A percentile compares a stretch with the other conserved stretches of the same genome.
phyloP scores from a whole-genome alignment of 257 asterid species.

The Gentiana dahurica region DNA sequence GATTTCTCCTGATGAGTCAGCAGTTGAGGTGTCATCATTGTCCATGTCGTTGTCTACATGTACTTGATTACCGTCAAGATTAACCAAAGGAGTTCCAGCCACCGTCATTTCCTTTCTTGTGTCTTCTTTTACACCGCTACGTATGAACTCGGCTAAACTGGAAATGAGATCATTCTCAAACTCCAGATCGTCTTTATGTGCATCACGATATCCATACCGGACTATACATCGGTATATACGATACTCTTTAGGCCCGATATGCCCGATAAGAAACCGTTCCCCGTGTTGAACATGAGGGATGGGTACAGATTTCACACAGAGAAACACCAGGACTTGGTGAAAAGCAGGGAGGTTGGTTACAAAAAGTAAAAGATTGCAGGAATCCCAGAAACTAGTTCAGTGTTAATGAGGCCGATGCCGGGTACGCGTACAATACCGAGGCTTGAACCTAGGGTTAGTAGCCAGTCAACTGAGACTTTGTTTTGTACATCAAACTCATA shows the following conservation, averaged over 20 bases:
- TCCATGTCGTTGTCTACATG: conserved; percentile 19
- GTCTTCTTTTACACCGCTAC: conserved; percentile 29
- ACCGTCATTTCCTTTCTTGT: conserved; percentile 35
- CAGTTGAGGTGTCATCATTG: conserved; percentile 18
- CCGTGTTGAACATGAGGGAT: conserved; percentile 64
- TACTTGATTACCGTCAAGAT: conserved; percentile 31
- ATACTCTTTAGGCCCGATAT: conserved; percentile 65
- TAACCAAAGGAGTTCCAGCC: conserved; percentile 66
- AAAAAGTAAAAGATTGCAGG: conserved; percentile 85
- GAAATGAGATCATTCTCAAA: conserved; percentile 75
- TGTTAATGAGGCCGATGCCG: conserved; percentile 87
- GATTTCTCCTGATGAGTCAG: conserved; percentile 40
- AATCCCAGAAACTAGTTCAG: conserved; percentile 83
- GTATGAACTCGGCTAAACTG: conserved; percentile 75
- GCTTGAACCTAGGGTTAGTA: conserved; percentile 64
- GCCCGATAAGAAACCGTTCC: conserved; percentile 78
- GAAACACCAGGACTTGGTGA: conserved; percentile 80
- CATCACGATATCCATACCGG: conserved; percentile 81
- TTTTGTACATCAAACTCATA: conserved; percentile 79
- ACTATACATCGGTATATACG: conserved; percentile 77
- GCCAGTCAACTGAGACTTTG: conserved; percentile 88
- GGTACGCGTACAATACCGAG: conserved; percentile 82
- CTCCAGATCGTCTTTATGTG: conserved; percentile 58
- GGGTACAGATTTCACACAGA: conserved; percentile 80
- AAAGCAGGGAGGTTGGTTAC: conserved; percentile 92